Evolutionary conservation across 768 basidiomycete genomes (phyloP), one percentile per base, ranked within the genome.

Genomic region (Xerocomellus intermedius): DNA sequence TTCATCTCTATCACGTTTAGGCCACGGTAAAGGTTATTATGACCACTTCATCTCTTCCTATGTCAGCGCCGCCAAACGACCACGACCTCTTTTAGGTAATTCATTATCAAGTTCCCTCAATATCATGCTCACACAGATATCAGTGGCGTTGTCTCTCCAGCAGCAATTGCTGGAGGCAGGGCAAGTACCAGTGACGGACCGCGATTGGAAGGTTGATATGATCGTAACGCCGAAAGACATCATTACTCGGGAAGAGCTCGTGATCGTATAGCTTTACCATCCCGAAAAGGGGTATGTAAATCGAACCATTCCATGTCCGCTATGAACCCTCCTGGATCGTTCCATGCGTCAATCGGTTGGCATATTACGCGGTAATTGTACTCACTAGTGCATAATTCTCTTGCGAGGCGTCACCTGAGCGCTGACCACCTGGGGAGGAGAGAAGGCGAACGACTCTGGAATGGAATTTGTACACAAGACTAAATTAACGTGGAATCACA

Each of bases 11-110:
- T 83, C 83, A 45, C 83, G 90, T 30, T 78, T 92, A 28, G 90
- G 90, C 10, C 88, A 91, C 59, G 89, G 90, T 22, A 92, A 88
- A 68, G 90, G 90, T 7, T 91, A 87, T 71, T 92, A 92, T 61
- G 90, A 92, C 71, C 76, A 79, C 14, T 92, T 89, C 70, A 74
- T 92, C 35, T 70, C 82, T 3, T 68, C 76, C 1, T 90, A 89
- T 55, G 67, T 74, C 30, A 55, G 42, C 38, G 63, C 73, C 14
- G 73, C 71, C 50, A 73, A 74, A 24, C 72, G 73, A 55, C 71
- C 72, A 22, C 75, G 72, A 52, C 86, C 89, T 2, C 60, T 85
- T 30, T 76, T 91, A 50, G 82, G 90, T 89, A 59, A 55, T 75
- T 61, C 55, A 48, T 57, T 38, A 50, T 56, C 49, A 42, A 61